Evolutionary conservation across 768 basidiomycete species (phyloP).

Genomic region (Boletus rex-veris): DNA sequence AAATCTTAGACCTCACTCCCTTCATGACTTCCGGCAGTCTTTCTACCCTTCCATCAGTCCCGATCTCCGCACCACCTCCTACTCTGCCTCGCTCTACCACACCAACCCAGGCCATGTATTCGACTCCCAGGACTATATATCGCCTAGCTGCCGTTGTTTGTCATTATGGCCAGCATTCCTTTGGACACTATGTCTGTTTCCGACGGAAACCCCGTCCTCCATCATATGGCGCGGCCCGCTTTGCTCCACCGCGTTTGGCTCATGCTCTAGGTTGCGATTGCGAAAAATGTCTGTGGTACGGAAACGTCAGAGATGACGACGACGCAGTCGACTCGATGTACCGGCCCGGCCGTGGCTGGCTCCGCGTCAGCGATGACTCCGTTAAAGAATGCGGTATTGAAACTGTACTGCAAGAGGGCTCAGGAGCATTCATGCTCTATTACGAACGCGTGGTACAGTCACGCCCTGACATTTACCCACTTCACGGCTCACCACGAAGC

Average conservation of each 20-base stretch:
- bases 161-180: conserved; percentile 90
- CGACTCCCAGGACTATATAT: conserved; percentile 68
- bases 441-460: conserved; percentile 70
- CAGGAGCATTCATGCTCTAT: conserved; percentile 86
- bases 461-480: conserved; percentile 33
- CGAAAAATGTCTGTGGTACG: conserved; percentile 42
- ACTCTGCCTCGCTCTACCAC: conserved; percentile 47
- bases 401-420: conserved; percentile 67
- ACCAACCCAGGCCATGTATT: conserved; percentile 53
- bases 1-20: conserved; percentile 84
- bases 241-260: conserved; percentile 35
- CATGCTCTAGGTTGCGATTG: conserved; percentile 48
- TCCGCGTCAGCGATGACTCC: conserved; percentile 82
- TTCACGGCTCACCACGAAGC: conserved; percentile 39
- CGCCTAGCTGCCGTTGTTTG: conserved; percentile 83
- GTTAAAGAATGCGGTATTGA: conserved; percentile 76
- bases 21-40: conserved; percentile 82
- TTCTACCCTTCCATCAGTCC: conserved; percentile 61
- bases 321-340: conserved; percentile 32
- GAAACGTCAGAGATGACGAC: conserved; percentile 58
- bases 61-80: conserved; percentile 66
- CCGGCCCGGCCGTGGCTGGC: conserved; percentile 67
- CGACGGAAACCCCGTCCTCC: conserved; percentile 70
- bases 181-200: conserved; percentile 93
- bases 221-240: conserved; percentile 37